A percentile compares a stretch with the other conserved stretches of the same genome.
Conservation (phyloP, 1,284 basidiomycete genomes). For the Papiliotrema laurentii region DNA sequence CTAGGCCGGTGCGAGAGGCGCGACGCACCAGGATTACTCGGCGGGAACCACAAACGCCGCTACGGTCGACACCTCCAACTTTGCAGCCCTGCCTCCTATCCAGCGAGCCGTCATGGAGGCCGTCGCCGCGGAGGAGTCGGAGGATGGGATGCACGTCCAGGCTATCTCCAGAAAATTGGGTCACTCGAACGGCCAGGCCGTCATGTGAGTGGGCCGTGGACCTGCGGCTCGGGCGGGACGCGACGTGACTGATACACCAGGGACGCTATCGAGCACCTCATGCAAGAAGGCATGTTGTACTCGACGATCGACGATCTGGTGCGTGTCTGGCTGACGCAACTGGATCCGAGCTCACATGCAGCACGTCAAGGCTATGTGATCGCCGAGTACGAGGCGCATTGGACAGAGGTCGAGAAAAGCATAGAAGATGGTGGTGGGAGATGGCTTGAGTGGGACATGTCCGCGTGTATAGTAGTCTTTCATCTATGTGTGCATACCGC, state of each 20-base stretch:
- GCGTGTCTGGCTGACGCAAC: conserved; percentile 11
- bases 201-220: conserved; percentile 47
- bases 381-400: too few species aligned
- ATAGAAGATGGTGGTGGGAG: too few species aligned
- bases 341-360: conserved; percentile 5
- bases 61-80: conserved; percentile 29
- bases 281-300: conserved; percentile 64
- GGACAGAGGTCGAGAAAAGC: background rate
- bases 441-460: too few species aligned
- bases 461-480: background rate
- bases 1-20: conserved; percentile 1
- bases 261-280: conserved; percentile 62
- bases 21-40: conserved; percentile 32
- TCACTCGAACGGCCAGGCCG: conserved; percentile 22
- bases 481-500: too few species aligned
- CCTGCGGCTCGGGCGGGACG: background rate
- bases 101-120: conserved; percentile 64
- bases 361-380: conserved; percentile 30
- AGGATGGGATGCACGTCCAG: conserved; percentile 62
- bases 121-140: conserved; percentile 50
- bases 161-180: conserved; percentile 52
- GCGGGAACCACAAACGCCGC: conserved; percentile 13
- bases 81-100: conserved; percentile 57
- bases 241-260: conserved; percentile 40
- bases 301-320: conserved; percentile 62